phyloP scores from a whole-genome alignment of 345 rosid species.

The Trapa incisa region DNA sequence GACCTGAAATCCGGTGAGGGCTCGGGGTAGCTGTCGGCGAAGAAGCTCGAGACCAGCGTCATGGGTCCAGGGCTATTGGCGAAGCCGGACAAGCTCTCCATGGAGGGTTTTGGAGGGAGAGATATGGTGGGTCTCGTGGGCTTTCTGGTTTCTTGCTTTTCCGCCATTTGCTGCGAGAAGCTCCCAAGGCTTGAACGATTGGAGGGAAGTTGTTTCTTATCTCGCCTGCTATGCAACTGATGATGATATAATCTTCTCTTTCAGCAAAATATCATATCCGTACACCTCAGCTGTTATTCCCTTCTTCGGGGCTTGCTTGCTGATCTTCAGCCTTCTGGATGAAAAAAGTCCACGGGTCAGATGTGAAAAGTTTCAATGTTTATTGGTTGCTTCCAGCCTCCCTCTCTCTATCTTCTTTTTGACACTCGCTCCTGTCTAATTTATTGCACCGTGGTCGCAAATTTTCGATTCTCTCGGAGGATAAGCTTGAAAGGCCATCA shows the following conservation, averaged over 20 bases:
- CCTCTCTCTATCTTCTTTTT: neutral
- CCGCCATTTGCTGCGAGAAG: constrained; percentile 27
- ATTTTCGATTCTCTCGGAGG: neutral
- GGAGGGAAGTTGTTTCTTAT: neutral
- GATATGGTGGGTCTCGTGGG: constrained; percentile 53
- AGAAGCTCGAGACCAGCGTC: constrained; percentile 78
- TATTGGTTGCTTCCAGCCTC: neutral
- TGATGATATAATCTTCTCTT: neutral
- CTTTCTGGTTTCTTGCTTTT: constrained; percentile 24
- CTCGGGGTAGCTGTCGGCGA: constrained; percentile 46
- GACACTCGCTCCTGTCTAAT: neutral
- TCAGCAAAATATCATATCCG: neutral
- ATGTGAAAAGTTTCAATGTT: neutral
- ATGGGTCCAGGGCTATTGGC: constrained; percentile 77
- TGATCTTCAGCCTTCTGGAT: neutral
- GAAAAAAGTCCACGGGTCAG: neutral
- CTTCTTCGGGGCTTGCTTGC: neutral
- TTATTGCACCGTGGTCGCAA: neutral
- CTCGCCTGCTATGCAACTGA: neutral
- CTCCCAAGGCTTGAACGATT: neutral
- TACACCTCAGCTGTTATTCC: neutral
- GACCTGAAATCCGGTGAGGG: constrained; percentile 32
- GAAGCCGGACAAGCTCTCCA: constrained; percentile 36
- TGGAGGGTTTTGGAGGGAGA: constrained; percentile 52
- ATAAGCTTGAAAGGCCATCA: neutral